Percentiles rank a stretch among this genome's conserved stretches.
phyloP scores from a whole-genome alignment of 768 basidiomycete species.

The Fomitopsis serialis region DNA sequence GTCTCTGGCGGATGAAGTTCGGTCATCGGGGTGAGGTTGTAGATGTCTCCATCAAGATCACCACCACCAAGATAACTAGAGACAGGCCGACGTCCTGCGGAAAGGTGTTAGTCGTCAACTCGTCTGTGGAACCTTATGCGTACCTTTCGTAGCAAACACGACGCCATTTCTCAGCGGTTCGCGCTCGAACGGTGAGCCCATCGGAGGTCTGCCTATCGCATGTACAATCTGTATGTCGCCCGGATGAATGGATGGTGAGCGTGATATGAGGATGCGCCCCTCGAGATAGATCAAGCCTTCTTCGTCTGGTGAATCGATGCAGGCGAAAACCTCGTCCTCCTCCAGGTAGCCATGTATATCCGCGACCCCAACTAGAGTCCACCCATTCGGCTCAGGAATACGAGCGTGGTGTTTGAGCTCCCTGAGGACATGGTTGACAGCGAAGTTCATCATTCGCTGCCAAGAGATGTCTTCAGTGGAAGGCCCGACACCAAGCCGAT shows the following conservation, averaged over 20 bases:
- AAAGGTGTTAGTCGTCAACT: not conserved
- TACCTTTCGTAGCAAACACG: conserved; percentile 59
- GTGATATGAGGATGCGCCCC: conserved; percentile 51
- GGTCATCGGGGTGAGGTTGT: conserved; percentile 18
- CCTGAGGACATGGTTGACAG: conserved; percentile 59
- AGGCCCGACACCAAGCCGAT: conserved; percentile 39
- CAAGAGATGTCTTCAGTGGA: conserved; percentile 42
- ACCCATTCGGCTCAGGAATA: conserved; percentile 67
- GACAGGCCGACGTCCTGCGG: conserved; percentile 51
- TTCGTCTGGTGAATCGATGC: conserved; percentile 39
- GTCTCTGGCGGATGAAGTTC: conserved; percentile 22
- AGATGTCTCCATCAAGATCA: conserved; percentile 49
- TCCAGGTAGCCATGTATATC: conserved; percentile 52
- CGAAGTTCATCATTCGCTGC: conserved; percentile 44
- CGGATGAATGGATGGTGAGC: conserved; percentile 66
- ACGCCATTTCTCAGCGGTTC: conserved; percentile 57
- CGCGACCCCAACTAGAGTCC: conserved; percentile 69
- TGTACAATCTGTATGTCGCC: conserved; percentile 56
- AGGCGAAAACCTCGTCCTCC: conserved; percentile 58
- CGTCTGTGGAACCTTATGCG: not conserved
- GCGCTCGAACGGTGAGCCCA: conserved; percentile 42
- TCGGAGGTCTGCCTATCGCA: conserved; percentile 55
- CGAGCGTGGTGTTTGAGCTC: conserved; percentile 59
- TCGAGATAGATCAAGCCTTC: conserved; percentile 37
- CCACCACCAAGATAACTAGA: conserved; percentile 64